Base-by-base conservation (phyloP, 1,284 basidiomycete genomes). In the Peniophora sp. region DNA sequence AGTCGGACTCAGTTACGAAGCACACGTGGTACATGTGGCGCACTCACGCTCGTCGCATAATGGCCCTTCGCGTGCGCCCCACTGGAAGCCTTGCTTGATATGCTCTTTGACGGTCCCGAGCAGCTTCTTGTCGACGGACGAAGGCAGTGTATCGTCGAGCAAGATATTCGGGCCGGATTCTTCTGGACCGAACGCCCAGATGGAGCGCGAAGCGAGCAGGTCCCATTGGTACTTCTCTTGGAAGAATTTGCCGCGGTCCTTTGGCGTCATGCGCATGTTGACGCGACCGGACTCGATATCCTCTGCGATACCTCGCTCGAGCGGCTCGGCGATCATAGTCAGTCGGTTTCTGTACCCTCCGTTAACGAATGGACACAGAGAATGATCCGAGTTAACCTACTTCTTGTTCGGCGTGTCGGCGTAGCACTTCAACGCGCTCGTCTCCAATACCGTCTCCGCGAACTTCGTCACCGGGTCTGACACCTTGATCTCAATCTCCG, bases 171-270 rank as follows among this genome's bases (percentile, higher is more conserved):
- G 83, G 0, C 94, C 93, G 58, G 85, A 88, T 48, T 96, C 93
- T 57, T 98, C 94, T 3, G 97, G 96, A 20, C 97, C 97, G 69
- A 99, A 99, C n/a, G 95, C 93, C 97, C 97, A 99, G 70, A 99
- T 96, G 62, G 95, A 97, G 53, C 97, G 81, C 45, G 93, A 95
- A 2, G 97, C 96, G 55, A 99, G 79, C 62, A 98, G 67, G 72
- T 99, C 97, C 97, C 97, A 99, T 53, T 96, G 90, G 68, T 98
- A 97, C 65, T 93, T 95, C 62, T 91, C 85, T 68, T 97, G 85
- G 68, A 98, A 97, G 72, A 94, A 92, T 52, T 85, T 88, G 35
- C 94, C 95, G 45, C 95, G 77, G 62, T 97, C 92, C 69, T 97
- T 97, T 41, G 89, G 79, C 2, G 90, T 80, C 91, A 97, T 94